Evolutionary conservation across 345 rosid species (phyloP).

Genomic region (Draba incana): DNA sequence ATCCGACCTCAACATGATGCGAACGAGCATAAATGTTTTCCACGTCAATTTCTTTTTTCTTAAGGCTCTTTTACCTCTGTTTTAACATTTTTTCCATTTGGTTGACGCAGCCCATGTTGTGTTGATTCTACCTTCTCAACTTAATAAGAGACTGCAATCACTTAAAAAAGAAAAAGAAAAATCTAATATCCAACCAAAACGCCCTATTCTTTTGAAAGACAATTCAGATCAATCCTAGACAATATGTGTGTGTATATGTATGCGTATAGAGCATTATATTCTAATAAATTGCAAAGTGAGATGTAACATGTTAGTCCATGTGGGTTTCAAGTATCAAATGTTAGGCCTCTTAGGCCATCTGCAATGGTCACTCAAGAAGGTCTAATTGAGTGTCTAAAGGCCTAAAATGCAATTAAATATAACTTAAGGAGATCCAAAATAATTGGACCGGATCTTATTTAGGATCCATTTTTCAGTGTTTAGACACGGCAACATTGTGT

Average conservation of each 20-base stretch:
- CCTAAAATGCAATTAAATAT: too few species aligned
- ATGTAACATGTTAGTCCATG: slow-evolving; percentile 44
- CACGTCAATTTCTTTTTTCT: too few species aligned
- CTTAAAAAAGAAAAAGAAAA: background rate
- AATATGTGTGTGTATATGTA: background rate
- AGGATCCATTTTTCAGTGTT: too few species aligned
- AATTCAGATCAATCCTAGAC: background rate
- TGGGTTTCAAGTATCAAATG: slow-evolving; percentile 33
- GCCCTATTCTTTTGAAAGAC: background rate
- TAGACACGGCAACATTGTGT: too few species aligned
- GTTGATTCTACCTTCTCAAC: background rate
- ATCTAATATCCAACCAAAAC: background rate
- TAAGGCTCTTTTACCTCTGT: too few species aligned
- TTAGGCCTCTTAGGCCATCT: too few species aligned
- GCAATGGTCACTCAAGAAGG: too few species aligned
- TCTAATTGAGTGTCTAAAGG: too few species aligned
- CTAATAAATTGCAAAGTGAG: slow-evolving; percentile 15
- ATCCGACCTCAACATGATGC: too few species aligned
- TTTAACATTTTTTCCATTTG: background rate
- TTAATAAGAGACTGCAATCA: background rate
- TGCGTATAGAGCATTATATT: background rate
- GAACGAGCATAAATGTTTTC: too few species aligned
- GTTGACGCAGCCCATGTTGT: slow-evolving; percentile 1
- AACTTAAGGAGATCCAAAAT: too few species aligned
- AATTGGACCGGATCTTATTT: too few species aligned